These are phyloP conservation scores for Trypanosoma rangeli DNA, from an alignment of 208 protist genomes.

Conservation along the genomic window DNA sequence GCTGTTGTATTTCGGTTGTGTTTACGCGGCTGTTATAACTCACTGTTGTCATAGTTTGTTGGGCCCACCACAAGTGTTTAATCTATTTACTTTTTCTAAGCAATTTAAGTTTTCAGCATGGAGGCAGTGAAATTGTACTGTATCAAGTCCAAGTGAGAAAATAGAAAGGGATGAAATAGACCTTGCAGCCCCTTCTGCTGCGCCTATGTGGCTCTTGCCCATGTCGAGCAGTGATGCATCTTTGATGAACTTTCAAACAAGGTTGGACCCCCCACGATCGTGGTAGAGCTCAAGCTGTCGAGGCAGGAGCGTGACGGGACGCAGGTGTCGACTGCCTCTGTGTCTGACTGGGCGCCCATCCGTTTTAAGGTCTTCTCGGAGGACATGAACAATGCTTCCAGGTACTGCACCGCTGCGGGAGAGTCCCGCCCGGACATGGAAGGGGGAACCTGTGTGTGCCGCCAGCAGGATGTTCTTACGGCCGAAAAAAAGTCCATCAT, in stretches of 20 bases:
- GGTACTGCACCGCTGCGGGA: slow-evolving; percentile 45
- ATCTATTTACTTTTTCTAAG: neutral
- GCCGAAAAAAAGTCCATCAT: neutral
- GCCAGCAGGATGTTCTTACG: neutral
- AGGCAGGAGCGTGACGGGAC: neutral
- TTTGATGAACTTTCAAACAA: neutral
- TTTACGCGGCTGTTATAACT: neutral
- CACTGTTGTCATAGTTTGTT: neutral
- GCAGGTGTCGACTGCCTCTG: neutral
- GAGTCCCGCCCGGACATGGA: slow-evolving; percentile 24
- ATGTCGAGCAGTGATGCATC: neutral
- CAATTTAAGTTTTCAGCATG: neutral
- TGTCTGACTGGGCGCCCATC: slow-evolving; percentile 30
- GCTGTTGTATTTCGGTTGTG: neutral
- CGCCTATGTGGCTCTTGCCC: neutral
- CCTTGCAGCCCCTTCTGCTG: neutral
- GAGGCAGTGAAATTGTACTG: neutral
- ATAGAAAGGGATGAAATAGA: neutral
- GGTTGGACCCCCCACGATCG: neutral
- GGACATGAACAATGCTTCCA: slow-evolving; percentile 34
- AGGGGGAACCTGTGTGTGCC: slow-evolving; percentile 26
- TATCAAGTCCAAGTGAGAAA: neutral
- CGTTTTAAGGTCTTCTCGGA: slow-evolving; percentile 39
- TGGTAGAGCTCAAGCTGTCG: neutral
- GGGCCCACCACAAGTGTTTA: neutral